phyloP scores from a whole-genome alignment of 257 asterid genomes.

The Solanum lycopersicoides region DNA sequence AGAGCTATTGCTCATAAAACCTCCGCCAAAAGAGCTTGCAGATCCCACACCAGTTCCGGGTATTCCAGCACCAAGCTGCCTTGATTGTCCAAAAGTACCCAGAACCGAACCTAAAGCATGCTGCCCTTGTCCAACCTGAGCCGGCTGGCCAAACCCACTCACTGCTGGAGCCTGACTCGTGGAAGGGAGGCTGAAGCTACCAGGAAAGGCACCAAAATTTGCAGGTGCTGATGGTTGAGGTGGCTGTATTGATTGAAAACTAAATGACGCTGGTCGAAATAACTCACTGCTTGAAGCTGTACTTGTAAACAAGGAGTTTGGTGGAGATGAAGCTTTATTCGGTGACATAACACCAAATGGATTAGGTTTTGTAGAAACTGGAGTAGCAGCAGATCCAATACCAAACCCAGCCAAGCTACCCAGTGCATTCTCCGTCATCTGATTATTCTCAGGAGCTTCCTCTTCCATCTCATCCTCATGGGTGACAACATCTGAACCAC shows the following conservation, averaged over 20 bases:
- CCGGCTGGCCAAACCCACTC: slow-evolving; percentile 74
- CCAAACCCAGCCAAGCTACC: slow-evolving; percentile 71
- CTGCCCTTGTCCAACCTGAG: slow-evolving; percentile 74
- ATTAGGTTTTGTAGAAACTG: slow-evolving; percentile 36
- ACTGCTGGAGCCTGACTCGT: slow-evolving; percentile 37
- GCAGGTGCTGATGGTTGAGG: slow-evolving; percentile 35
- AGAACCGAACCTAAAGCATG: slow-evolving; percentile 85
- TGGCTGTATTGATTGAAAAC: slow-evolving; percentile 51
- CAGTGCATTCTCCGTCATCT: slow-evolving; percentile 30
- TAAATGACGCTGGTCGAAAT: slow-evolving; percentile 88
- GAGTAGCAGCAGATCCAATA: slow-evolving; percentile 38
- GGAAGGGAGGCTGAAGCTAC: slow-evolving; percentile 33
- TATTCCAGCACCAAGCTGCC: slow-evolving; percentile 76
- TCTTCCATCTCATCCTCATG: slow-evolving; percentile 98
- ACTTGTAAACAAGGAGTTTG: slow-evolving; percentile 28
- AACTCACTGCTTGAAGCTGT: slow-evolving; percentile 50
- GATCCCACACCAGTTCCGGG: slow-evolving; percentile 54
- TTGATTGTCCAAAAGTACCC: slow-evolving; percentile 92
- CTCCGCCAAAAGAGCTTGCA: slow-evolving; percentile 38
- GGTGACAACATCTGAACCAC: slow-evolving; percentile 24
- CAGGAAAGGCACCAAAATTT: slow-evolving; percentile 12
- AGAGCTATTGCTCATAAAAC: slow-evolving; percentile 23
- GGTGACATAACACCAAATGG: slow-evolving; percentile 52
- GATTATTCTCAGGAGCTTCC: slow-evolving; percentile 76
- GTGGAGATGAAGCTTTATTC: slow-evolving; percentile 26